Evolutionary conservation across 768 basidiomycete species (phyloP).

Genomic region (Collybia nuda): DNA sequence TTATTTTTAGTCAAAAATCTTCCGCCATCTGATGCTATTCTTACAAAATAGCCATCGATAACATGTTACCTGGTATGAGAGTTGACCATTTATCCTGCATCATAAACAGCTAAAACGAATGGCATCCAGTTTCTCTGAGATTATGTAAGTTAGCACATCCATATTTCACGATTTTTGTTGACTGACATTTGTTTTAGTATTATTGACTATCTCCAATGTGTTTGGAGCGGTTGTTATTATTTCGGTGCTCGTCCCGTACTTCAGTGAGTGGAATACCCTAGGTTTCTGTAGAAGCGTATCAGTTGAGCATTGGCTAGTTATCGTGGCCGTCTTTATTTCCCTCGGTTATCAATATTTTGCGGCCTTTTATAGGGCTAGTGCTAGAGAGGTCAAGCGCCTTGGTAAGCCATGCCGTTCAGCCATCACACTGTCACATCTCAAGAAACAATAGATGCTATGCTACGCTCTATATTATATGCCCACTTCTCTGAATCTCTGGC

Average conservation of each 20-base stretch:
- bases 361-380: slow-evolving; percentile 67
- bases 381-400: slow-evolving; percentile 66
- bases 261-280: slow-evolving; percentile 39
- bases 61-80: slow-evolving; percentile 51
- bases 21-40: background rate
- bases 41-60: slow-evolving; percentile 47
- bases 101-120: too few relatives aligned
- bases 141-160: slow-evolving; percentile 45
- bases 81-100: too few relatives aligned
- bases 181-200: slow-evolving; percentile 30
- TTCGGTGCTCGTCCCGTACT: slow-evolving; percentile 58
- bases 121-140: slow-evolving; percentile 48
- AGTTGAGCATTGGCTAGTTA: slow-evolving; percentile 34
- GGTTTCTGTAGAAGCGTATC: background rate
- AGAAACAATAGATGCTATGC: slow-evolving; percentile 52
- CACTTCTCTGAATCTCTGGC: slow-evolving; percentile 79
- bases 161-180: too few relatives aligned
- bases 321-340: slow-evolving; percentile 50
- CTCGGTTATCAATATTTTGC: slow-evolving; percentile 68
- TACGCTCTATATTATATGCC: slow-evolving; percentile 73
- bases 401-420: slow-evolving; percentile 18
- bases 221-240: slow-evolving; percentile 55
- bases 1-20: background rate
- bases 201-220: slow-evolving; percentile 49
- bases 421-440: background rate